phyloP scores from a whole-genome alignment of 768 basidiomycete species.

The Coprinellus micaceus region DNA sequence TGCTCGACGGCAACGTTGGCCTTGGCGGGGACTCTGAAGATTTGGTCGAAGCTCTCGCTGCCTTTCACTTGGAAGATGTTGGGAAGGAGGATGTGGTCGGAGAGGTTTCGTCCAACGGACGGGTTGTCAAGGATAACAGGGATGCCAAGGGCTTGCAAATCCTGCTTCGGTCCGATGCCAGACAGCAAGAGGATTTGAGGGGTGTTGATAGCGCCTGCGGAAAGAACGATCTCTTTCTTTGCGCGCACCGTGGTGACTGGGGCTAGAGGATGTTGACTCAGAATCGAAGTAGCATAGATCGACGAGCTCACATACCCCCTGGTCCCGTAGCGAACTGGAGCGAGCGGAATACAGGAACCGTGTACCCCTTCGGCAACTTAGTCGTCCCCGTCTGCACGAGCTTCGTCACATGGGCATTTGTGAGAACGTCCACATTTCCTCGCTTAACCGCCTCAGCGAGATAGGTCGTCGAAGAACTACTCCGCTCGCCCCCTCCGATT shows the following conservation, averaged over 20 bases:
- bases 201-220: slow-evolving; percentile 17
- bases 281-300: background rate
- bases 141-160: slow-evolving; percentile 37
- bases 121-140: slow-evolving; percentile 32
- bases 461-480: slow-evolving; percentile 36
- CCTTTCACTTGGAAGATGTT: slow-evolving; percentile 25
- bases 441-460: slow-evolving; percentile 26
- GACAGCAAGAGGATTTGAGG: slow-evolving; percentile 34
- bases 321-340: slow-evolving; percentile 17
- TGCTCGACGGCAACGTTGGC: slow-evolving; percentile 17
- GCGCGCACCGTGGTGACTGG: slow-evolving; percentile 10
- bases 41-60: slow-evolving; percentile 20
- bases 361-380: background rate
- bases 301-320: background rate
- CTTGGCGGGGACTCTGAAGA: slow-evolving; percentile 19
- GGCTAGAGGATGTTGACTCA: background rate
- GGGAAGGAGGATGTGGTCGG: slow-evolving; percentile 33
- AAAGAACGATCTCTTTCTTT: slow-evolving; percentile 16
- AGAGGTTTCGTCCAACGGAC: slow-evolving; percentile 46
- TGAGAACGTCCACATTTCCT: slow-evolving; percentile 31
- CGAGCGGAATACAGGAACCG: slow-evolving; percentile 15
- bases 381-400: slow-evolving; percentile 17
- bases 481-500: slow-evolving; percentile 29
- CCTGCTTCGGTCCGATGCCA: slow-evolving; percentile 36
- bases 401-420: slow-evolving; percentile 26